Conservation (phyloP, 345 rosid species). For the Lepidium sativum region DNA sequence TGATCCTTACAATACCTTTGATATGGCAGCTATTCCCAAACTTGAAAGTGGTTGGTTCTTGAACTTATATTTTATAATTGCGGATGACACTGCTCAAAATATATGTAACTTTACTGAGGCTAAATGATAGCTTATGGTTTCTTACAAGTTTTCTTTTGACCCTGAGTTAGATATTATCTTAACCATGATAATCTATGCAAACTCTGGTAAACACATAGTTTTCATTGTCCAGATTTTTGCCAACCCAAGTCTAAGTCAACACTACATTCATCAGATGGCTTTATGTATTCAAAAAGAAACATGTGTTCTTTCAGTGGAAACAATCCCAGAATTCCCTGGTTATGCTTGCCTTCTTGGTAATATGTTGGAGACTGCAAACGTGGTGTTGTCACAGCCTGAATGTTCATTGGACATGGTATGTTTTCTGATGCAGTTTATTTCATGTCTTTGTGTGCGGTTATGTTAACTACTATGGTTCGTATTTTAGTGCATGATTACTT, state of each 20-base stretch:
- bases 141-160: not conserved
- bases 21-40: conserved; percentile 73
- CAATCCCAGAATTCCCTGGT: conserved; percentile 54
- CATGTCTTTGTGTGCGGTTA: not conserved
- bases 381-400: conserved; percentile 63
- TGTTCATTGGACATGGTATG: conserved; percentile 83
- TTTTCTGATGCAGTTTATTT: conserved; percentile 2
- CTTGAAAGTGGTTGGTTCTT: conserved; percentile 59
- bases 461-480: conserved; percentile 1
- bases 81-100: not conserved
- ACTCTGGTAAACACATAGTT: conserved; percentile 20
- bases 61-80: not conserved
- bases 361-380: conserved; percentile 71
- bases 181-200: not conserved
- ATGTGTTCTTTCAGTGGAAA: conserved; percentile 54
- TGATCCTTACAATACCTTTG: conserved; percentile 81
- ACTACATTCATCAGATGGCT: conserved; percentile 75
- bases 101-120: not conserved
- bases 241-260: conserved; percentile 47
- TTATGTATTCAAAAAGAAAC: conserved; percentile 48
- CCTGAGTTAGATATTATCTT: conserved; percentile 6
- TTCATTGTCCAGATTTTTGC: conserved; percentile 56
- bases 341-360: conserved; percentile 93
- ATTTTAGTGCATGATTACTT: not conserved
- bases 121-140: not conserved